Conservation (phyloP, 257 asterid genomes). For the Solanum lycopersicoides region DNA sequence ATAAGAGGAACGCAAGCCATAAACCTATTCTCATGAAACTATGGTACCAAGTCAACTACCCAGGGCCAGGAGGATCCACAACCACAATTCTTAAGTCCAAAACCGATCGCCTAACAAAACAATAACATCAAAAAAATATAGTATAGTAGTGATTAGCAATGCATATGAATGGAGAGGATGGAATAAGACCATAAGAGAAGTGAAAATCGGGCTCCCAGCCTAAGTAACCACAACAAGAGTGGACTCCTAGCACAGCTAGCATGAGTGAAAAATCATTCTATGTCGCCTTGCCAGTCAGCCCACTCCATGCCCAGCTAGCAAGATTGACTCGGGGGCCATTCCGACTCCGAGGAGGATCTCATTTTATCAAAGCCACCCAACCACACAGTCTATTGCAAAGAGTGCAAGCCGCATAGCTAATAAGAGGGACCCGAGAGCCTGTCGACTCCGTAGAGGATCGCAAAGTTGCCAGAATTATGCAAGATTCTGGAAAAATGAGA, state of each 20-base stretch:
- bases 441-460: no score
- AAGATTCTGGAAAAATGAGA: no score
- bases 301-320: background rate
- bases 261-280: background rate
- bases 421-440: no score
- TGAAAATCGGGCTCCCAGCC: background rate
- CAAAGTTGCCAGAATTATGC: no score
- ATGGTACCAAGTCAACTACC: background rate
- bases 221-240: background rate
- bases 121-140: no score
- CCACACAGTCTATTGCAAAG: background rate
- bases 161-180: background rate
- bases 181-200: no score
- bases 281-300: background rate
- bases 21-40: background rate
- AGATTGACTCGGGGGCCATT: background rate
- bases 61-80: background rate
- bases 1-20: background rate
- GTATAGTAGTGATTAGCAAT: background rate
- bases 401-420: background rate
- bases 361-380: background rate
- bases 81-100: background rate
- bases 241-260: background rate
- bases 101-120: no score
- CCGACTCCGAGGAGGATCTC: background rate